Base-by-base conservation (phyloP, 2,329 filamentous ascomycete genomes). In the Cytospora mali region DNA sequence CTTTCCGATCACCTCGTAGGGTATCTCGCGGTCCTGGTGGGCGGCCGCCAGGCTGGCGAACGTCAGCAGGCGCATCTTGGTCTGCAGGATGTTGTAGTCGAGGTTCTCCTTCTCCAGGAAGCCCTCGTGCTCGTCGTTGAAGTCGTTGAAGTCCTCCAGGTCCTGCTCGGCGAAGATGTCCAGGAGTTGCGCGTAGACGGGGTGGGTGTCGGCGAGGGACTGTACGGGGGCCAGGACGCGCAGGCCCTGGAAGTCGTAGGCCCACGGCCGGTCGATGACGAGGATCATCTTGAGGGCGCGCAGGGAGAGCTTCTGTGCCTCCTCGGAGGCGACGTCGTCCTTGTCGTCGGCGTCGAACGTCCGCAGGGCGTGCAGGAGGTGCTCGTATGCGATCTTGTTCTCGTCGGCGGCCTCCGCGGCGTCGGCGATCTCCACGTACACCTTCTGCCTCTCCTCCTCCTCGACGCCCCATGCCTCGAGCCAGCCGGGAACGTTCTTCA, bases 1-100 rank as follows among this genome's bases (percentile, higher is more conserved):
- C 74, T 89, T 89, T 68, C 90, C 86, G 73, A 99, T 97, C 72
- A 86, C 86, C 68, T 84, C 83, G 79, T 99, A 99, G 65, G 94
- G 89, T 58, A 99, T 89, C 72, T 95, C 92, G 72, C 94, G 91
- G 71, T 87, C 91, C 65, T 90, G 89, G 69, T 90, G 88, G 42
- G 94, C 92, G 23, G 94, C 93, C 67, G 94, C 93, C 68, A 98
- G 84, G 68, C 90, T 94, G 68, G 94, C 90, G 69, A 99, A 90
- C 16, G 95, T 98, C 64, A 99, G 85, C 52, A 99, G 87, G 70
- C 95, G 92, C 85, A 98, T 97, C 84, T 99, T 99, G 77, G 90
- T 92, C 83, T 93, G 88, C 69, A 98, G 85, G 66, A 86, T 87
- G 58, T 85, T 85, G 71, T 85, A 83, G 73, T 96, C 88, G 55